Evolutionary conservation across 768 basidiomycete species (phyloP).

Genomic region (Boletus bicolor): DNA sequence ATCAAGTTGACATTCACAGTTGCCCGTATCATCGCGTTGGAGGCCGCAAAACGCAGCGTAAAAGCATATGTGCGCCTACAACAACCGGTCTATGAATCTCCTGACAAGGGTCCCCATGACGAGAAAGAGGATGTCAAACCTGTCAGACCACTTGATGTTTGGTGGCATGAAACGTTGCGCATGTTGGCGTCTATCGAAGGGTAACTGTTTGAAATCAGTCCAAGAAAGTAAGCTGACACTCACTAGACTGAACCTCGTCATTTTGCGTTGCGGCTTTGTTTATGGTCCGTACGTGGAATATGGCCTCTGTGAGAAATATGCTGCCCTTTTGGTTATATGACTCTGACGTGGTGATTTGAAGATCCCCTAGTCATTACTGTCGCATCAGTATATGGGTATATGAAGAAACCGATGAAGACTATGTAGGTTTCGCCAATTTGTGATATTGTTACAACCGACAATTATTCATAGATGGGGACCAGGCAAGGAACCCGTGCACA

Average conservation of each 20-base stretch:
- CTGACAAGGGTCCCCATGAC: conserved; percentile 58
- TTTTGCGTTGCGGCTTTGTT: conserved; percentile 68
- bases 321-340: conserved; percentile 6
- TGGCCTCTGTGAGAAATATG: conserved; percentile 53
- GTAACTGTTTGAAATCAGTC: conserved; percentile 36
- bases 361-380: conserved; percentile 72
- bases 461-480: conserved; percentile 63
- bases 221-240: conserved; percentile 5
- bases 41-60: conserved; percentile 77
- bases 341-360: conserved; percentile 29
- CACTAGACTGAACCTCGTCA: conserved; percentile 72
- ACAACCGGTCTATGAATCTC: conserved; percentile 74
- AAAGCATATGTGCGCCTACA: conserved; percentile 77
- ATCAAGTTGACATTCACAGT: conserved; percentile 72
- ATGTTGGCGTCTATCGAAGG: conserved; percentile 69
- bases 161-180: conserved; percentile 88
- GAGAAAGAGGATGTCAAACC: conserved; percentile 80
- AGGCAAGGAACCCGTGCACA: conserved; percentile 70
- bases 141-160: conserved; percentile 62
- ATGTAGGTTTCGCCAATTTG: conserved; percentile 47
- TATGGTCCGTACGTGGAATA: conserved; percentile 81
- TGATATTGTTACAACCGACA: conserved; percentile 7
- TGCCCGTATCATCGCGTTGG: conserved; percentile 63
- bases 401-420: conserved; percentile 83
- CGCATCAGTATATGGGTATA: conserved; percentile 75